These are phyloP conservation scores for Diutina ranongensis DNA, from an alignment of 1,139 yeast species.

Conservation along the genomic window DNA sequence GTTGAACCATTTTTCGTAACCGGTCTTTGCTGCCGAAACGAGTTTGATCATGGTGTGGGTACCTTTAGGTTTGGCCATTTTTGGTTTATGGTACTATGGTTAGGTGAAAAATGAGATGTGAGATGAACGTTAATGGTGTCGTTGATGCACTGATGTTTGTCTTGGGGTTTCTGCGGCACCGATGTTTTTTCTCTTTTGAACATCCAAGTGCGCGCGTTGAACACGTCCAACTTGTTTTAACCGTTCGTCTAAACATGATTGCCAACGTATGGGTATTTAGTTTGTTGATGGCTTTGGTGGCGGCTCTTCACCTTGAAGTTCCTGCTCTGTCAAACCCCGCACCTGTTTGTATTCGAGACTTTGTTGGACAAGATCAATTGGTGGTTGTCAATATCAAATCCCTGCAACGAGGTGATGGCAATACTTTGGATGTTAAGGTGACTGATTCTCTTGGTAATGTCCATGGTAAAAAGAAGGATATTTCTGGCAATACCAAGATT, in stretches of 20 bases:
- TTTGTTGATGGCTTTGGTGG: conserved; percentile 14
- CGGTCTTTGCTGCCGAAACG: conserved; percentile 17
- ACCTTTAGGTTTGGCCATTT: conserved; percentile 24
- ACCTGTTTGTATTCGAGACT: conserved; percentile 75
- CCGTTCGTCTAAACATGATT: conserved; percentile 8
- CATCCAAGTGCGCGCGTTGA: too few species aligned
- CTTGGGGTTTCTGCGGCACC: neutral
- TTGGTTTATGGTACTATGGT: too few species aligned
- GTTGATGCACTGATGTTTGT: neutral
- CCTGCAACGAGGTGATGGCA: conserved; percentile 82
- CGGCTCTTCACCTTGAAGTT: conserved; percentile 30
- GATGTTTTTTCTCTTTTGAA: neutral
- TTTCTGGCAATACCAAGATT: conserved; percentile 53
- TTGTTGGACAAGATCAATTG: conserved; percentile 69
- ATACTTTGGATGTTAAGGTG: conserved; percentile 49
- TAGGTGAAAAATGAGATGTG: neutral
- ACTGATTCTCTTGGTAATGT: conserved; percentile 63
- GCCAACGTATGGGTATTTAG: conserved; percentile 9
- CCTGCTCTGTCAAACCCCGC: conserved; percentile 24
- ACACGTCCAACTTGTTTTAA: conserved; percentile 6
- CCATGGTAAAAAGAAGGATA: conserved; percentile 52
- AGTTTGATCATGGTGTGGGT: conserved; percentile 37
- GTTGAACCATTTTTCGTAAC: conserved; percentile 10
- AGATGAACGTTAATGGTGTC: neutral
- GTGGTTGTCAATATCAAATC: conserved; percentile 75